A percentile compares a stretch with the other conserved stretches of the same genome.
Conservation (phyloP, 1,284 basidiomycete species). For the Taiwanofungus camphoratus region DNA sequence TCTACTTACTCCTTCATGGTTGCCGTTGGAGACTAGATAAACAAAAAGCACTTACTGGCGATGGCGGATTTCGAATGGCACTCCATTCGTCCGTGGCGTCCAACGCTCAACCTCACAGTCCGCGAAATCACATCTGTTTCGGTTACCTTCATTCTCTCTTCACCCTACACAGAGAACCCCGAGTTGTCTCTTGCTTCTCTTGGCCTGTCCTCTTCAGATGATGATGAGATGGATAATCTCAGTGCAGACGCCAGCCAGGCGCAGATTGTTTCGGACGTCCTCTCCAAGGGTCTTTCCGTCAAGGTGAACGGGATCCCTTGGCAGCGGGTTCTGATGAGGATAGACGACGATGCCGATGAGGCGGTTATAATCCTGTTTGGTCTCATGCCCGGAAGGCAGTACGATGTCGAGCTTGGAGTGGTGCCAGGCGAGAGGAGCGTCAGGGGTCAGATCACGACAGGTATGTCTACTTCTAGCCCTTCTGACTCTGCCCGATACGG, state of each 20-base stretch:
- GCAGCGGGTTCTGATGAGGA: slow-evolving; percentile 69
- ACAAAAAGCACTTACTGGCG: background rate
- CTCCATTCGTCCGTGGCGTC: slow-evolving; percentile 69
- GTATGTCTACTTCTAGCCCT: slow-evolving; percentile 27
- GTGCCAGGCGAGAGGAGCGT: slow-evolving; percentile 52
- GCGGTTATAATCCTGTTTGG: slow-evolving; percentile 78
- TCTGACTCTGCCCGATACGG: slow-evolving; percentile 14
- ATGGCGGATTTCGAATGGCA: slow-evolving; percentile 45
- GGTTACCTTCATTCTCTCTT: slow-evolving; percentile 69
- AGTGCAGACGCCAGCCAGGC: slow-evolving; percentile 19
- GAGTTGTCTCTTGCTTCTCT: slow-evolving; percentile 40
- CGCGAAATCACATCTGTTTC: slow-evolving; percentile 79
- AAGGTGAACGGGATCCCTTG: slow-evolving; percentile 72
- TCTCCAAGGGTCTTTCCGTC: slow-evolving; percentile 67
- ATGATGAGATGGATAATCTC: slow-evolving; percentile 35
- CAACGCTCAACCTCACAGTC: slow-evolving; percentile 59
- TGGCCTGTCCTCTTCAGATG: slow-evolving; percentile 36
- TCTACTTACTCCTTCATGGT: too few species aligned
- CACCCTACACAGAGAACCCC: slow-evolving; percentile 31
- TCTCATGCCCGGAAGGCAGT: slow-evolving; percentile 72
- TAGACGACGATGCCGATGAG: slow-evolving; percentile 72
- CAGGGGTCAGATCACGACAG: slow-evolving; percentile 59
- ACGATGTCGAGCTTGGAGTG: slow-evolving; percentile 72
- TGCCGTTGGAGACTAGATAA: too few species aligned
- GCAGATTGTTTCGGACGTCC: slow-evolving; percentile 57